Evolutionary conservation across 495 filamentous ascomycete genomes (phyloP), one percentile per base, ranked within the genome.

Genomic region (Aspergillus ostianus): DNA sequence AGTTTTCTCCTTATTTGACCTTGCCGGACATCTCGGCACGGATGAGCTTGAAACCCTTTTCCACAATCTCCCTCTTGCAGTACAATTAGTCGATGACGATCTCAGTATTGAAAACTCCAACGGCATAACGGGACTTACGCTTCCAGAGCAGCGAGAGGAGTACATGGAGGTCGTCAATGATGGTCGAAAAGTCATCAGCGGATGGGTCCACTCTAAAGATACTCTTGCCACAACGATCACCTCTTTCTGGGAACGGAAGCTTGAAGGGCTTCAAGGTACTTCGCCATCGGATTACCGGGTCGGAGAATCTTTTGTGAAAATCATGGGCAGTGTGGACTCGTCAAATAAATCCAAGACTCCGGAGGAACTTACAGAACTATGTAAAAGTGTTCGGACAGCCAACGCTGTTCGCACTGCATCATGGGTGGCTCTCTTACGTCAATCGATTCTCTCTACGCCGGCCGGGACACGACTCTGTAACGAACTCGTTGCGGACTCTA

Each of bases 21-120:
- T 77, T 12, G 57, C 62, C 12, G 48, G 58, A 21, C 53, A 71
- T n/a, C 61, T 80, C 18, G 66, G 67, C 47, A 46, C 55, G 7
- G 70, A 73, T 12, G 65, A 72, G 30, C 65, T 75, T 8, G 66
- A 75, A 26, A 73, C 69, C 9, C 55, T 80, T n/a, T 73, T 82
- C 56, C 73, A 71, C 44, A 75, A 80, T 60, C 56, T 89, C 10
- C 73, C 80, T n/a, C 60, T 89, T 44, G 78, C 78, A 20, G 60
- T 82, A 13, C 82, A 87, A 63, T 63, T 90, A 15, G 79, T 84
- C 32, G 82, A 85, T 59, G 88, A 91, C 60, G 85, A 89, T 54
- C 54, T 88, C 15, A 82, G 78, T 45, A 76, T 90, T 20, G 67
- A 77, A 15, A 78, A 78, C 4, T 80, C 79, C 49, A 87, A 87